These are phyloP conservation scores for Anisodus acutangulus DNA, from an alignment of 257 asterid genomes.

Conservation along the genomic window DNA sequence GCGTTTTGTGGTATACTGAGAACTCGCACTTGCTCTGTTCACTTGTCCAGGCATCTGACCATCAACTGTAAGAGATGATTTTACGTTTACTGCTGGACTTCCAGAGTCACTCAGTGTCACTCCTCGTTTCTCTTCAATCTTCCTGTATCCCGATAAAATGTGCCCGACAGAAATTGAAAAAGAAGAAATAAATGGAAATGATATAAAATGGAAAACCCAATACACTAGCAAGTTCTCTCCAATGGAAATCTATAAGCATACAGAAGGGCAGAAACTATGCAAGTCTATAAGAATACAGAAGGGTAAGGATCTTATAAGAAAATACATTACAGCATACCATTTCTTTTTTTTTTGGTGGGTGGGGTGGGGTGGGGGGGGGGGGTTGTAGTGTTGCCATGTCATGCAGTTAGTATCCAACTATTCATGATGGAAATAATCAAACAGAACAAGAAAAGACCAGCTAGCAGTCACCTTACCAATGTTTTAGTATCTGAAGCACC, in stretches of 20 bases:
- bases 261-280: background rate
- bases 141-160: slow-evolving; percentile 52
- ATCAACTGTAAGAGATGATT: slow-evolving; percentile 47
- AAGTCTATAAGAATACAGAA: background rate
- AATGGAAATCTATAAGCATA: background rate
- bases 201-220: background rate
- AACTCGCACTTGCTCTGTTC: slow-evolving; percentile 50
- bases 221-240: background rate
- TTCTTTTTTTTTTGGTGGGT: background rate
- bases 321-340: slow-evolving; percentile 3
- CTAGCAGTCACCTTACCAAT: background rate
- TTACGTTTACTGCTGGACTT: slow-evolving; percentile 57
- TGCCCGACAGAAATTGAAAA: slow-evolving; percentile 7
- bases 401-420: background rate
- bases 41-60: slow-evolving; percentile 56
- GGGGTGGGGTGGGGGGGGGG: background rate
- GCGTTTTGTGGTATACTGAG: slow-evolving; percentile 54
- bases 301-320: slow-evolving; percentile 10
- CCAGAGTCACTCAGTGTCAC: slow-evolving; percentile 77
- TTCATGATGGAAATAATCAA: slow-evolving; percentile 6
- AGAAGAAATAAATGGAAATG: background rate
- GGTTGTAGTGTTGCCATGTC: background rate
- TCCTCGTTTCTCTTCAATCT: slow-evolving; percentile 97
- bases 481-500: slow-evolving; percentile 13
- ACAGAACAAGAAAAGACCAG: background rate